Percentiles rank a stretch among this genome's conserved stretches.
Evolutionary conservation across 108 stramenopile genomes (phyloP).

Genomic region (Epithemia pelagica): DNA sequence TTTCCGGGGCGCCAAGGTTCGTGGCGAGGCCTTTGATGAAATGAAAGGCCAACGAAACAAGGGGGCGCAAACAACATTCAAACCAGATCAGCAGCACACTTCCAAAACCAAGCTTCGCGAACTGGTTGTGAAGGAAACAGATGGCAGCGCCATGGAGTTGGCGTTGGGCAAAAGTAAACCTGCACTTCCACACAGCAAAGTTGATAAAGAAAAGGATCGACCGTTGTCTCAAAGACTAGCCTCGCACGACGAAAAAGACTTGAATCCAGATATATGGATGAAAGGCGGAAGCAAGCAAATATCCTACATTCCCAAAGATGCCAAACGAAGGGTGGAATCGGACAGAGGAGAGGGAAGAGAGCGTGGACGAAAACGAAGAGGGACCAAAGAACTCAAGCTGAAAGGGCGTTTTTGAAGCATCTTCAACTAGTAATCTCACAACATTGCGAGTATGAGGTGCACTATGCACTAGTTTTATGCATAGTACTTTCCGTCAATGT

Average conservation of each 20-base stretch:
- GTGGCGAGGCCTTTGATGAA: constrained; percentile 69
- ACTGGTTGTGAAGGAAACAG: constrained; percentile 40
- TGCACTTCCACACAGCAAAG: neutral
- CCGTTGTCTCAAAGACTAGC: constrained; percentile 64
- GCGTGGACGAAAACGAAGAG: constrained; percentile 27
- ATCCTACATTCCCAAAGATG: constrained; percentile 62
- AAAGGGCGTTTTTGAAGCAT: constrained; percentile 34
- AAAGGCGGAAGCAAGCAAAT: constrained; percentile 71
- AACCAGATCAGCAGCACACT: constrained; percentile 4
- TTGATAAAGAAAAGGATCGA: constrained; percentile 44
- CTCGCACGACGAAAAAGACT: constrained; percentile 37
- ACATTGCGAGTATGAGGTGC: too few relatives aligned
- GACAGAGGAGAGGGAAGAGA: neutral
- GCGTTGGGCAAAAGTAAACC: constrained; percentile 30
- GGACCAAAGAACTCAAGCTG: constrained; percentile 51
- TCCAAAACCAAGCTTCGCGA: constrained; percentile 53
- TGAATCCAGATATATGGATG: constrained; percentile 32
- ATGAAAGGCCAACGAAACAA: constrained; percentile 19
- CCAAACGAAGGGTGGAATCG: constrained; percentile 30
- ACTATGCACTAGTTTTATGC: too few relatives aligned
- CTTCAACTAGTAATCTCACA: too few relatives aligned
- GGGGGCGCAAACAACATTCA: constrained; percentile 21
- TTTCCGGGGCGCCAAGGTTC: constrained; percentile 73
- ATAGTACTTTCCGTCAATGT: constrained; percentile 45
- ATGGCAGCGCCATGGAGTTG: constrained; percentile 38